A percentile compares a stretch with the other conserved stretches of the same genome.
phyloP scores from a whole-genome alignment of 805 yeast genomes.

The Spathaspora girioi region DNA sequence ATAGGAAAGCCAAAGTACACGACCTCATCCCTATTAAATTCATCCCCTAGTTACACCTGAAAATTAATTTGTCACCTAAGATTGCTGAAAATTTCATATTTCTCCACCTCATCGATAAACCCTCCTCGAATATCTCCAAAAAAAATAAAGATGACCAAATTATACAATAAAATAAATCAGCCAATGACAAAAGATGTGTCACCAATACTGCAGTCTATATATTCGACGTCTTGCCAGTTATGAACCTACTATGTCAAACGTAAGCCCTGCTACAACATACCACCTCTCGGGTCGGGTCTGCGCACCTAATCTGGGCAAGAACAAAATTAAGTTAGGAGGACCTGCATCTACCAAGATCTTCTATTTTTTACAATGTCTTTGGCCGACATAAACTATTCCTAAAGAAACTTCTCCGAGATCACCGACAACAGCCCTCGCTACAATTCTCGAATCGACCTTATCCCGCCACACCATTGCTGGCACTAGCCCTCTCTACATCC shows the following conservation, averaged over 20 bases:
- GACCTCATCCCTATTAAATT: neutral
- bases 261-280: neutral
- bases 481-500: neutral
- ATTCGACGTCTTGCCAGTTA: neutral
- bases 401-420: neutral
- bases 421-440: neutral
- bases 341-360: neutral
- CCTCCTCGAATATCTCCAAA: neutral
- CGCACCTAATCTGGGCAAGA: neutral
- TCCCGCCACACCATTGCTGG: neutral
- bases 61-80: neutral
- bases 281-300: neutral
- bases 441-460: neutral
- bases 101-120: neutral
- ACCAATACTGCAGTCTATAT: neutral
- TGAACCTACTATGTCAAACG: neutral
- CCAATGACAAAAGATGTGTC: neutral
- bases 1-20: neutral
- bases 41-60: neutral
- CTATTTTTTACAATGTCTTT: neutral
- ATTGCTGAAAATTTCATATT: neutral
- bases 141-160: neutral
- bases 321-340: neutral
- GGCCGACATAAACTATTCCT: neutral
- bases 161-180: neutral